Percentiles rank a stretch among this genome's conserved stretches.
These are phyloP conservation scores for Spathaspora boniae DNA, from an alignment of 805 yeast genomes.

Conservation along the genomic window DNA sequence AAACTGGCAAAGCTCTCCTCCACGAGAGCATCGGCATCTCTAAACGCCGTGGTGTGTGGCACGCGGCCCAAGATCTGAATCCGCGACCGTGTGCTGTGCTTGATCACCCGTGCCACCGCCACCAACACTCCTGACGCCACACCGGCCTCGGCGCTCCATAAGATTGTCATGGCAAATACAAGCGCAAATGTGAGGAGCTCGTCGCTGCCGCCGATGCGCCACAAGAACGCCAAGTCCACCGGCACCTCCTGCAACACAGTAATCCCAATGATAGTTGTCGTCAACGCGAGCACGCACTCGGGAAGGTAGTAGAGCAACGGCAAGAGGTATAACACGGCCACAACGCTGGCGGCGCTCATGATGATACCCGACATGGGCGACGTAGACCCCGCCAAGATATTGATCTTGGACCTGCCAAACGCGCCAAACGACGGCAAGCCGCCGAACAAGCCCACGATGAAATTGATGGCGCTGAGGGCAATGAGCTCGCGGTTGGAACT, in stretches of 20 bases:
- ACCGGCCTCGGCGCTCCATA: constrained; percentile 40
- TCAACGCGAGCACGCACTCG: constrained; percentile 31
- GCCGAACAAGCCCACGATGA: constrained; percentile 25
- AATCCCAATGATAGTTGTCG: constrained; percentile 44
- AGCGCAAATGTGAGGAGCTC: constrained; percentile 22
- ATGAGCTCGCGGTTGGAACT: constrained; percentile 31
- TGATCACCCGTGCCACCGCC: constrained; percentile 43
- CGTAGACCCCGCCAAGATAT: constrained; percentile 44
- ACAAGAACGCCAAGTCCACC: constrained; percentile 29
- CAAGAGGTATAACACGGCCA: constrained; percentile 23
- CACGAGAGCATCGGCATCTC: constrained; percentile 66
- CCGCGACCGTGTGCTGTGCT: constrained; percentile 75
- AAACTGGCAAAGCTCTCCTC: constrained; percentile 29
- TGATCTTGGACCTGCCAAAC: constrained; percentile 32
- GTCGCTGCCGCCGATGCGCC: constrained; percentile 26
- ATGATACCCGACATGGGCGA: constrained; percentile 38
- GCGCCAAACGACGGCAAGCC: constrained; percentile 37
- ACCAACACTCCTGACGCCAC: constrained; percentile 32
- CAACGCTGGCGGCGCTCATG: constrained; percentile 25
- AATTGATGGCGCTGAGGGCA: constrained; percentile 29
- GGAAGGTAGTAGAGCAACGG: constrained; percentile 25
- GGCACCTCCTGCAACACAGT: constrained; percentile 45
- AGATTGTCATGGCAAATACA: constrained; percentile 24
- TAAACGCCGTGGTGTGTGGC: constrained; percentile 44
- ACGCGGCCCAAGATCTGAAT: constrained; percentile 76